Evolutionary conservation across 495 filamentous ascomycete genomes (phyloP), one percentile per base, ranked within the genome.

Genomic region (Penicillium verhagenii): DNA sequence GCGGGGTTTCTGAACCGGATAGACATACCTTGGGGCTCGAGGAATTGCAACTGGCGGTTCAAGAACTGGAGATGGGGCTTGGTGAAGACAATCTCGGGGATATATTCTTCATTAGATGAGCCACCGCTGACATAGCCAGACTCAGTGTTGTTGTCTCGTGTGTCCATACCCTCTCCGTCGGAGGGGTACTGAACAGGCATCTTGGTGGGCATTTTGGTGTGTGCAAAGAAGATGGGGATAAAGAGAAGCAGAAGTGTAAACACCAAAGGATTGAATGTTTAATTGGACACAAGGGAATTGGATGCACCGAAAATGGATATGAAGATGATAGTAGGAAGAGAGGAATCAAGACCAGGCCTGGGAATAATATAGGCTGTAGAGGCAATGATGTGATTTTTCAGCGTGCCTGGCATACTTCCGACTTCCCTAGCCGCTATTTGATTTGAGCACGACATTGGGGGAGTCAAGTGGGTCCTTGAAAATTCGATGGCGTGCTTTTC

Each of bases 71-170:
- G 79, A 73, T 98, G 95, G 37, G 86, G 82, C 72, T 86, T 87
- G 44, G 91, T 92, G 80, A 98, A 93, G 66, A 86, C 85, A 59
- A 97, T 81, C 55, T 88, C 86, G 4, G 90, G 86, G 2, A 88
- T 70, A 49, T 82, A 84, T 19, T 79, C 80, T 14, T 83, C 77
- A 62, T 84, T 90, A 2, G 86, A 31, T 3, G 28, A 86, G 48
- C 77, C 74, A 47, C 81, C 88, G 59, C 89, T 92, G 48, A 83
- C 89, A 76, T 97, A 97, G 50, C 95, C 94, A 39, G 94, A 97
- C 72, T 97, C 94, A 50, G 78, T 76, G 35, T 50, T 59, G 45
- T 31, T 54, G 38, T 79, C 73, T 48, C 61, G 66, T 20, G 64
- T 53, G 45, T 75, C 72, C 20, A 70, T 58, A 37, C 57, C 63